A percentile compares a stretch with the other conserved stretches of the same genome.
Conservation (phyloP, 2,329 filamentous ascomycete genomes). For the Cladosporium sp. region DNA sequence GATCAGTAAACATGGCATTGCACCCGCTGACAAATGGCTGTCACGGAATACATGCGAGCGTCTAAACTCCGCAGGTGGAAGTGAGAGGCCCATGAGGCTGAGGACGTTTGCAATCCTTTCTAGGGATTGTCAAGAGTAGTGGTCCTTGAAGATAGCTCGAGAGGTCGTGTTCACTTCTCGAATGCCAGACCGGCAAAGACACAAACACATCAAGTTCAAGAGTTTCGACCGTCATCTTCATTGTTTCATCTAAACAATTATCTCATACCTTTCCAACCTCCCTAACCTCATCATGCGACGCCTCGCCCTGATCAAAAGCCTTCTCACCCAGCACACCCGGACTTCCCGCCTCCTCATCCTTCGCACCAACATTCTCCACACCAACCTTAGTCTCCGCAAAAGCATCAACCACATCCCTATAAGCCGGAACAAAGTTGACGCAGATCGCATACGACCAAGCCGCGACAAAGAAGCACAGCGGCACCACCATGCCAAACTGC, state of each 20-base stretch:
- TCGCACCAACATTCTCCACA: slow-evolving; percentile 23
- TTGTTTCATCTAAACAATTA: not conserved
- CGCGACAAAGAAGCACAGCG: slow-evolving; percentile 49
- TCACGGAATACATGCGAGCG: too few species aligned
- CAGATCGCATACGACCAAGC: slow-evolving; percentile 44
- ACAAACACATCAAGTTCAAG: too few species aligned
- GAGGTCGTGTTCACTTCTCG: too few species aligned
- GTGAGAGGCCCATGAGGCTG: too few species aligned
- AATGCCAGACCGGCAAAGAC: too few species aligned
- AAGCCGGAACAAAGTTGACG: slow-evolving; percentile 63
- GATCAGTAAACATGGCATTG: too few species aligned
- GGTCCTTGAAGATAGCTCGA: too few species aligned
- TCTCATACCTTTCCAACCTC: slow-evolving; percentile 4
- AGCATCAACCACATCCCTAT: slow-evolving; percentile 59
- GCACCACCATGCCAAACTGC: slow-evolving; percentile 62
- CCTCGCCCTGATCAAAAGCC: not conserved
- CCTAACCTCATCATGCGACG: slow-evolving; percentile 8
- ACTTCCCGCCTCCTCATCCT: slow-evolving; percentile 2
- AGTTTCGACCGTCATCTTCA: too few species aligned
- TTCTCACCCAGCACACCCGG: slow-evolving; percentile 10
- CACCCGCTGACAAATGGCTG: too few species aligned
- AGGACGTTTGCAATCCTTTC: too few species aligned
- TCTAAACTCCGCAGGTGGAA: too few species aligned
- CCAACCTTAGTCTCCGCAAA: slow-evolving; percentile 46
- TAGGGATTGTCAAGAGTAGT: too few species aligned